These are phyloP conservation scores for Linnemannia exigua DNA, from an alignment of 192 early-diverging fungal species.

Conservation along the genomic window DNA sequence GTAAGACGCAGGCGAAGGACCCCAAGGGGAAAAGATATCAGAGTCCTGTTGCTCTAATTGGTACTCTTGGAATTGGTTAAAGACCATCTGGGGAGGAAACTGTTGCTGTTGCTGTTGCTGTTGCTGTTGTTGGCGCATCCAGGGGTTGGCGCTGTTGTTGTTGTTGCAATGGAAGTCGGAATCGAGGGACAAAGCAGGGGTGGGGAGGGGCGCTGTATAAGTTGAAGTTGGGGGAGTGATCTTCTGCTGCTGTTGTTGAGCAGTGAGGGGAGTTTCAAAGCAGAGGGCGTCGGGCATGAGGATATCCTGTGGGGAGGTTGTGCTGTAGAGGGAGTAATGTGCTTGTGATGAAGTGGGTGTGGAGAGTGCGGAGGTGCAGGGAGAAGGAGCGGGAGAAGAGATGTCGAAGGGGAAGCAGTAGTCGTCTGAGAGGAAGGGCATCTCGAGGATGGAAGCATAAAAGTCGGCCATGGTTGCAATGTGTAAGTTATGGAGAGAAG, in stretches of 20 bases:
- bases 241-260: slow-evolving; percentile 5
- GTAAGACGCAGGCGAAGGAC: slow-evolving; percentile 33
- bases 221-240: slow-evolving; percentile 16
- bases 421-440: slow-evolving; percentile 49
- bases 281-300: slow-evolving; percentile 23
- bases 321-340: slow-evolving; percentile 38
- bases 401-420: slow-evolving; percentile 49
- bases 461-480: slow-evolving; percentile 30
- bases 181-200: not conserved
- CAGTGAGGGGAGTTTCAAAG: slow-evolving; percentile 15
- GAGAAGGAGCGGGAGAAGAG: not conserved
- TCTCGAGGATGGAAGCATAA: slow-evolving; percentile 40
- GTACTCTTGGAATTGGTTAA: slow-evolving; percentile 41
- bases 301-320: slow-evolving; percentile 33
- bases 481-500: not conserved
- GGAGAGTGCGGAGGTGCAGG: not conserved
- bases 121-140: not conserved
- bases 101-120: slow-evolving; percentile 5
- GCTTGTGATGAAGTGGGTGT: not conserved
- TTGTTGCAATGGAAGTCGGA: not conserved
- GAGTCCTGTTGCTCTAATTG: slow-evolving; percentile 36
- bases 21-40: slow-evolving; percentile 27
- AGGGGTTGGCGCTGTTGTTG: slow-evolving; percentile 3
- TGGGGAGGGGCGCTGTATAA: not conserved
- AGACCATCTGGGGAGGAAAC: slow-evolving; percentile 1